phyloP scores from a whole-genome alignment of 805 yeast species.

The Isabelozyma pseudorhagii region DNA sequence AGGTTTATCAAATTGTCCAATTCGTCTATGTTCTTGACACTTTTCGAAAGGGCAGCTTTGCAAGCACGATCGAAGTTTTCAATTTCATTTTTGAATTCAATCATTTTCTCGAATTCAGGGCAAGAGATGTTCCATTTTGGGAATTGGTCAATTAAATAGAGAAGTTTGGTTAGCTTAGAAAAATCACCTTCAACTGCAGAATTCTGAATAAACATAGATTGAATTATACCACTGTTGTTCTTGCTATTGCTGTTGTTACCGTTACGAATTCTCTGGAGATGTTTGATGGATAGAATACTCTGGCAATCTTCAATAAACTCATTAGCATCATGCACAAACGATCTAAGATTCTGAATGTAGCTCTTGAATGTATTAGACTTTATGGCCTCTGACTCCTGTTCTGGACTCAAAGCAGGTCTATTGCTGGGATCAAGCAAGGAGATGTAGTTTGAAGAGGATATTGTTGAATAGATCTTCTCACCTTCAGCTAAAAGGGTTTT shows the following conservation, averaged over 20 bases:
- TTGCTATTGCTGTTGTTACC: constrained; percentile 14
- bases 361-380: constrained; percentile 16
- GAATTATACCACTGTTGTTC: constrained; percentile 1
- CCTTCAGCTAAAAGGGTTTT: constrained; percentile 51
- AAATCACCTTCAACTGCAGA: neutral
- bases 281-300: constrained; percentile 48
- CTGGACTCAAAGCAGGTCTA: constrained; percentile 1
- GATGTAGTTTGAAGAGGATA: constrained; percentile 24
- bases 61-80: constrained; percentile 49
- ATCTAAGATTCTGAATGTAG: constrained; percentile 30
- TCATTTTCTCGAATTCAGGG: constrained; percentile 58
- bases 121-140: constrained; percentile 49
- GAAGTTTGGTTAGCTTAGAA: constrained; percentile 25
- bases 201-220: neutral
- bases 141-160: constrained; percentile 41
- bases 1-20: constrained; percentile 51
- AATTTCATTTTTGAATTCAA: constrained; percentile 52
- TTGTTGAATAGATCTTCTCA: constrained; percentile 43
- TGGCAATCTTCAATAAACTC: constrained; percentile 57
- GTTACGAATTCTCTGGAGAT: constrained; percentile 46
- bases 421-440: constrained; percentile 6
- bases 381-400: constrained; percentile 7
- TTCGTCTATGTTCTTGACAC: constrained; percentile 34
- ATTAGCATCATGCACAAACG: constrained; percentile 43
- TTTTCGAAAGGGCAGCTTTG: constrained; percentile 31